Evolutionary conservation across 2,329 filamentous ascomycete species (phyloP).

Genomic region (Xylariales sp.): DNA sequence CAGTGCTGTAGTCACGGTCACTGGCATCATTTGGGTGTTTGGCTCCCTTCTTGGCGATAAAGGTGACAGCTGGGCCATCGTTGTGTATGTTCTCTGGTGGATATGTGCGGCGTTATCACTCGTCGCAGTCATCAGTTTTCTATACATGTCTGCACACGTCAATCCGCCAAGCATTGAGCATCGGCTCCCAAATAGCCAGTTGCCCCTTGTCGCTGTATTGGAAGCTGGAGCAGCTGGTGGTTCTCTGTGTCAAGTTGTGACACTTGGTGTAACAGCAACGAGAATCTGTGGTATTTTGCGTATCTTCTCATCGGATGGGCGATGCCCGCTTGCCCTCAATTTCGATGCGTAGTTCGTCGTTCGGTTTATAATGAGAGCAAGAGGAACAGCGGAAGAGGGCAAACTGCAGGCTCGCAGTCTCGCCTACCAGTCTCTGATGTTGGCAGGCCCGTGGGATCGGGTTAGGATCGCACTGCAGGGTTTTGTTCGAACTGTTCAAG

Average conservation of each 20-base stretch:
- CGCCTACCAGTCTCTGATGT: slow-evolving; percentile 34
- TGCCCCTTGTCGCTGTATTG: slow-evolving; percentile 34
- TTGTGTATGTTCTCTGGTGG: slow-evolving; percentile 36
- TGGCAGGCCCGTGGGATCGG: slow-evolving; percentile 35
- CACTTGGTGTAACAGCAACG: slow-evolving; percentile 20
- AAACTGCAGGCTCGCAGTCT: slow-evolving; percentile 10
- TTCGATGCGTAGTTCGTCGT: slow-evolving; percentile 29
- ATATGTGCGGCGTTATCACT: slow-evolving; percentile 28
- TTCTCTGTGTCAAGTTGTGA: slow-evolving; percentile 20
- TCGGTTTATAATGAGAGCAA: slow-evolving; percentile 25
- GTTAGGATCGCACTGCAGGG: slow-evolving; percentile 33
- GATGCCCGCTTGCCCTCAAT: slow-evolving; percentile 25
- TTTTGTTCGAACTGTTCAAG: slow-evolving; percentile 28
- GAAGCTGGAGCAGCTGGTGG: slow-evolving; percentile 33
- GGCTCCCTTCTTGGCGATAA: slow-evolving; percentile 19
- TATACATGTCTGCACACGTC: slow-evolving; percentile 30
- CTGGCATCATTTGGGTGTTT: slow-evolving; percentile 21
- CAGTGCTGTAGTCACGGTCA: slow-evolving; percentile 31
- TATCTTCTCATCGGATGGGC: slow-evolving; percentile 34
- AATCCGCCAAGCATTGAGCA: slow-evolving; percentile 29
- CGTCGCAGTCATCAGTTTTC: slow-evolving; percentile 26
- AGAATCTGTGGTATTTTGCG: slow-evolving; percentile 34
- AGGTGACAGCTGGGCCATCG: slow-evolving; percentile 22
- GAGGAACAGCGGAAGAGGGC: slow-evolving; percentile 5
- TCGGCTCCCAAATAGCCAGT: slow-evolving; percentile 28